A percentile compares a stretch with the other conserved stretches of the same genome.
These are phyloP conservation scores for Quercus cerris DNA, from an alignment of 306 rosid species.

Conservation along the genomic window DNA sequence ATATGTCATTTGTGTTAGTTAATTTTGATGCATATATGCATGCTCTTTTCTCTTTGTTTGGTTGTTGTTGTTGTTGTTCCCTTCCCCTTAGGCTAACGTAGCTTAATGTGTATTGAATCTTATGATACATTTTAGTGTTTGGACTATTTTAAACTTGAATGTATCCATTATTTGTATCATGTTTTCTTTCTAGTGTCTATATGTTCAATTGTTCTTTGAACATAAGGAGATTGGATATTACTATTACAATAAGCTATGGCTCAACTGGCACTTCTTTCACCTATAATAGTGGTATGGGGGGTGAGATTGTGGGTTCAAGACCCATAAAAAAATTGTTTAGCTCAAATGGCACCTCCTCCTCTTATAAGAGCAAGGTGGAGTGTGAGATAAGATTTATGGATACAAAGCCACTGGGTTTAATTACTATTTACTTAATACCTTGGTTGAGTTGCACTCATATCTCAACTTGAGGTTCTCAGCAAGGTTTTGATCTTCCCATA, in stretches of 20 bases:
- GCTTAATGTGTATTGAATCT: not conserved
- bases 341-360: too few relatives aligned
- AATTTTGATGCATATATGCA: too few relatives aligned
- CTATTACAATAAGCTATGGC: not conserved
- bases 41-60: too few relatives aligned
- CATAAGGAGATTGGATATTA: not conserved
- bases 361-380: too few relatives aligned
- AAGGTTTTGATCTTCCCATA: not conserved
- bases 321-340: too few relatives aligned
- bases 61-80: too few relatives aligned
- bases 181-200: not conserved
- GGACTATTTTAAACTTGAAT: not conserved
- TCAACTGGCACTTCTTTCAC: too few relatives aligned
- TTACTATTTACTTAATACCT: not conserved
- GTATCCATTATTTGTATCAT: not conserved
- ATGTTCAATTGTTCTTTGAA: not conserved
- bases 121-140: not conserved
- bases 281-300: too few relatives aligned
- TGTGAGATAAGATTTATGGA: too few relatives aligned
- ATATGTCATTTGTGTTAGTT: too few relatives aligned
- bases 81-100: not conserved
- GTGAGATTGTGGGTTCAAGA: too few relatives aligned
- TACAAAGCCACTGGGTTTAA: too few relatives aligned
- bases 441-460: not conserved
- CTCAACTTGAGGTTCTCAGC: not conserved